A percentile compares a stretch with the other conserved stretches of the same genome.
Evolutionary conservation across 1,284 basidiomycete genomes (phyloP).

Genomic region (Puccinia polysora): DNA sequence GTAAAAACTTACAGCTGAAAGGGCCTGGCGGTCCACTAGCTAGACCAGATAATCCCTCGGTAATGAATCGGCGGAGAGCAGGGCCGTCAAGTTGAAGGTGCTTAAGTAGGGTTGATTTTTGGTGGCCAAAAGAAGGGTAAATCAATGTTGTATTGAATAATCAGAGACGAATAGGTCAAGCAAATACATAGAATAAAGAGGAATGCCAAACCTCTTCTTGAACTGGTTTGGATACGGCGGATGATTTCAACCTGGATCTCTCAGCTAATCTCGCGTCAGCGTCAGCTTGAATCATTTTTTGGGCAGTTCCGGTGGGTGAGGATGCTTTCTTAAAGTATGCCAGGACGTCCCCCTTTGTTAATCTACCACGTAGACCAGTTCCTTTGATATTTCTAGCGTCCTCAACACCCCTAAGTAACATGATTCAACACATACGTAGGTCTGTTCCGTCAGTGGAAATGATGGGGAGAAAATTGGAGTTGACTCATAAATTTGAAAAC

Average conservation of each 20-base stretch:
- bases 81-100: conserved; percentile 5
- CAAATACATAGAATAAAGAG: background rate
- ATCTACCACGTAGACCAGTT: conserved; percentile 54
- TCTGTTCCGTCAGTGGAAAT: conserved; percentile 53
- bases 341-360: conserved; percentile 56
- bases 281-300: conserved; percentile 32
- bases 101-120: background rate
- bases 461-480: background rate
- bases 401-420: conserved; percentile 46
- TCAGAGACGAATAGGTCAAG: too few relatives aligned
- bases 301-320: conserved; percentile 46
- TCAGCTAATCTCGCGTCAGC: conserved; percentile 23
- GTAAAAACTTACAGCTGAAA: background rate
- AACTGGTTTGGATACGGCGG: background rate
- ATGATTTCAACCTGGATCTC: conserved; percentile 21
- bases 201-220: background rate
- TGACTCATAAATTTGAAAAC: background rate
- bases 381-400: conserved; percentile 54
- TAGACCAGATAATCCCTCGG: conserved; percentile 22
- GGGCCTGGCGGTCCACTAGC: background rate
- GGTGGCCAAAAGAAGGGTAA: background rate
- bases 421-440: conserved; percentile 51
- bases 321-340: conserved; percentile 52
- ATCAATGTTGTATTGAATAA: background rate
- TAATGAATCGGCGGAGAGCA: conserved; percentile 27